Evolutionary conservation across 129 eudicot species (phyloP), one percentile per base, ranked within the genome.

Genomic region (Solidago caesia): DNA sequence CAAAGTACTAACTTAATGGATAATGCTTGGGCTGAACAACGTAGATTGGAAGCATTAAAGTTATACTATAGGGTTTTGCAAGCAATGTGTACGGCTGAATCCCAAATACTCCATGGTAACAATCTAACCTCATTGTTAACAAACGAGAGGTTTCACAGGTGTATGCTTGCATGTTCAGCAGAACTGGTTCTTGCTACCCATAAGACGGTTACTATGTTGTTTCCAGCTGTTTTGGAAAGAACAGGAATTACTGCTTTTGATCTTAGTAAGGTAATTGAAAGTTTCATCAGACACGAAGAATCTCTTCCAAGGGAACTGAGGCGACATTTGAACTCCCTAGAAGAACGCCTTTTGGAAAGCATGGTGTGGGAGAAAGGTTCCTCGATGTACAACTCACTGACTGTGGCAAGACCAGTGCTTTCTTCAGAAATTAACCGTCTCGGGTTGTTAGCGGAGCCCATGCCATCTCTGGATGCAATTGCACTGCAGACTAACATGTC

Each of bases 301-400:
- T 84, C 87, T 63, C 90, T 95, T 57, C 99, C 99, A 1, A 84
- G 99, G 74, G 99, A 95, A 75, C 73, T 95, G 42, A 85, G 93
- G 52, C 82, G 99, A 70, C 99, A 95, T 83, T 75, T 95, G 65
- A 95, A 95, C 77, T 89, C 97, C 1, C 61, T 95, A 44, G 99
- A 95, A 83, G 99, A 95, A 80, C 84, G 96, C 60, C 91, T 95
- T 41, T 76, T 95, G 82, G 99, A 95, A 84, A 85, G 96, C 82
- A 87, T 91, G 97, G 97, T 95, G 5, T 95, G 99, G 99, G 99
- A 95, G 77, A 95, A 85, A 71, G 99, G 99, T 25, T 95, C 99
- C 39, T 91, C 97, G 3, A 86, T 95, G 96, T 95, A 95, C 85
- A 95, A 95, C 82, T 95, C 96, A 57, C 77, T 95, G 83, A 81